phyloP scores from a whole-genome alignment of 2,329 filamentous ascomycete genomes.

The Alternaria gansuensis region DNA sequence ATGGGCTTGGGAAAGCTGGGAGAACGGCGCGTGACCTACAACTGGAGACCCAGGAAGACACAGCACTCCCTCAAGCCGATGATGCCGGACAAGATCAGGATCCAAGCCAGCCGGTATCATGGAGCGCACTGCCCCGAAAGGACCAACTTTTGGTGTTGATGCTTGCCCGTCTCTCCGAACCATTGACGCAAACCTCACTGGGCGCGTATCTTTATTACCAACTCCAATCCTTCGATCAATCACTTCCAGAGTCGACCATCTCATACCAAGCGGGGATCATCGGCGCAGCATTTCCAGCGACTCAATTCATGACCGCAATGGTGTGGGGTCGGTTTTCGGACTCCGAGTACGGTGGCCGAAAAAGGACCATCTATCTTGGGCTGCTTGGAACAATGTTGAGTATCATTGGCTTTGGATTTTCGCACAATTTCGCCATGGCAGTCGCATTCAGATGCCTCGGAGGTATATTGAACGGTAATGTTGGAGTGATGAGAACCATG shows the following conservation, averaged over 20 bases:
- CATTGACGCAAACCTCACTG: constrained; percentile 74
- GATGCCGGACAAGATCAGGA: constrained; percentile 37
- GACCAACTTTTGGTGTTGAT: constrained; percentile 80
- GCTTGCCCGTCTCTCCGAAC: constrained; percentile 80
- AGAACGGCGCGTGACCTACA: constrained; percentile 25
- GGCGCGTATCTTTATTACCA: constrained; percentile 85
- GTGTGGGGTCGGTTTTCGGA: constrained; percentile 79
- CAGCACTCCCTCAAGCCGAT: constrained; percentile 29
- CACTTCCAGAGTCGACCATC: constrained; percentile 68
- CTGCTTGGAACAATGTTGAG: constrained; percentile 73
- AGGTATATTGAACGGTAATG: constrained; percentile 75
- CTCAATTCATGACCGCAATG: constrained; percentile 84
- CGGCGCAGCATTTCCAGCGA: constrained; percentile 79
- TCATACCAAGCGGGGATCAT: constrained; percentile 80
- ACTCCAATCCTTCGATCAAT: constrained; percentile 77
- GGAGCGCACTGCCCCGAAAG: constrained; percentile 78
- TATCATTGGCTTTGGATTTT: constrained; percentile 74
- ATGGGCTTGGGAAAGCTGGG: not conserved
- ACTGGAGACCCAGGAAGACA: constrained; percentile 36
- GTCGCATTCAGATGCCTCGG: constrained; percentile 72
- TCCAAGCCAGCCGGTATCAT: constrained; percentile 65
- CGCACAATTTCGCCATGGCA: constrained; percentile 67
- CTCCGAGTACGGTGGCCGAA: constrained; percentile 71
- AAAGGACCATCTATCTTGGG: constrained; percentile 80
- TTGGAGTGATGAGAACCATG: constrained; percentile 78